Evolutionary conservation across 1,139 yeast species (phyloP).

Genomic region (Lodderomyces oxycetoniae): DNA sequence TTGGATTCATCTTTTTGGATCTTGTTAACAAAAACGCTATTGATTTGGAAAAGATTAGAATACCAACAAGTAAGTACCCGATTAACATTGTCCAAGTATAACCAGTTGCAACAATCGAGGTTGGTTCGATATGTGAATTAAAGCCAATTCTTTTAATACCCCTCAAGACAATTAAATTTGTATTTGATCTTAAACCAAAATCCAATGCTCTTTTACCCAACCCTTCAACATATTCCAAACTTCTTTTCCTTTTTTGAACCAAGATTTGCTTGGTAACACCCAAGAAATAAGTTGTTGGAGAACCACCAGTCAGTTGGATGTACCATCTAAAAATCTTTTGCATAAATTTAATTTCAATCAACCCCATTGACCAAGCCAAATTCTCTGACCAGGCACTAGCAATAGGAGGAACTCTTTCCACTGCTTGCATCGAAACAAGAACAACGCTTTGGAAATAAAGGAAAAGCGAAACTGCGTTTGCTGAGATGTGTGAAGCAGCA

Average conservation of each 20-base stretch:
- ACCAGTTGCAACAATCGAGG: constrained; percentile 71
- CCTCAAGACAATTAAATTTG: constrained; percentile 56
- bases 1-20: constrained; percentile 42
- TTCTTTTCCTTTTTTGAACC: constrained; percentile 50
- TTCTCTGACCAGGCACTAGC: constrained; percentile 80
- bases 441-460: constrained; percentile 76
- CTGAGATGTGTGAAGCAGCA: constrained; percentile 74
- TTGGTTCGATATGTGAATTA: constrained; percentile 63
- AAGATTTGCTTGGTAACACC: constrained; percentile 56
- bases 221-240: constrained; percentile 27
- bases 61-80: constrained; percentile 47
- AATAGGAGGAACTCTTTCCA: constrained; percentile 71
- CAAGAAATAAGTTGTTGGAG: constrained; percentile 56
- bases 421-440: constrained; percentile 66
- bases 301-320: constrained; percentile 74
- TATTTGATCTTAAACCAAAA: constrained; percentile 32
- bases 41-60: constrained; percentile 52
- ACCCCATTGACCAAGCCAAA: constrained; percentile 83
- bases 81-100: constrained; percentile 68
- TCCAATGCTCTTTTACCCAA: constrained; percentile 25
- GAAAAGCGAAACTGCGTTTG: constrained; percentile 69
- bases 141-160: constrained; percentile 74
- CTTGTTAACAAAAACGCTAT: constrained; percentile 42
- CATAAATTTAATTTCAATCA: constrained; percentile 64
- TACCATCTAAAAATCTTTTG: constrained; percentile 78